Base-by-base conservation (phyloP, 306 rosid species). In the Leucaena leucocephala region DNA sequence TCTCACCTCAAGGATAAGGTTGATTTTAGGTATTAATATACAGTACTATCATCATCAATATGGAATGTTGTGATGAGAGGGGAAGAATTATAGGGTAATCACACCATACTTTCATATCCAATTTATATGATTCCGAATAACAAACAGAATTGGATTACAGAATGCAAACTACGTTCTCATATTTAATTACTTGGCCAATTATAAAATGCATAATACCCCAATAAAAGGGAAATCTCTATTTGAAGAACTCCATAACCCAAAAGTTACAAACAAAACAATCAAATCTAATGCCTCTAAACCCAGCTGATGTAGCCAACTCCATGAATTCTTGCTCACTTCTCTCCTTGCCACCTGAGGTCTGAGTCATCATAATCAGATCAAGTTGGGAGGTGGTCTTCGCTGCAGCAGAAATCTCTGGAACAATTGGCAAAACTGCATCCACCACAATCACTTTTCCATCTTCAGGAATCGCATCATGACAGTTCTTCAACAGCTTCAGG, bases 171-270 rank as follows among this genome's bases (percentile, higher is more conserved):
- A 48, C 14, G 0, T 12, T 14, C 3, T 13, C 17, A 40, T 40
- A 40, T 40, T 40, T 40, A 4, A 6, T 40, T 38, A 38, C 40
- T 38, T 3, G 40, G 40, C 40, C 5, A 38, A 38, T 38, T 40
- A 40, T 40, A 40, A 40, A 40, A 4, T 40, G 43, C 43, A 40
- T 3, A 2, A 48, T 13, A 12, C 13, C 3, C 6, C 27, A 27
- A 4, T 5, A 14, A 8, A 43, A 43, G 0, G 11, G 46, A 6
- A 40, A 8, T 9, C 13, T 27, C 27, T 74, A 74, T 36, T 74
- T 74, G 67, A 19, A 74, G 38, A 74, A 57, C 40, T 74, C 68
- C 6, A 74, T 74, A 21, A 74, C 17, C 77, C 77, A 57, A 4
- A 39, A 57, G 14, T 57, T 21, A 22, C 22, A 22, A 63, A 34